Conservation (phyloP, 1,284 basidiomycete species). For the Cryptococcus amylolentus region DNA sequence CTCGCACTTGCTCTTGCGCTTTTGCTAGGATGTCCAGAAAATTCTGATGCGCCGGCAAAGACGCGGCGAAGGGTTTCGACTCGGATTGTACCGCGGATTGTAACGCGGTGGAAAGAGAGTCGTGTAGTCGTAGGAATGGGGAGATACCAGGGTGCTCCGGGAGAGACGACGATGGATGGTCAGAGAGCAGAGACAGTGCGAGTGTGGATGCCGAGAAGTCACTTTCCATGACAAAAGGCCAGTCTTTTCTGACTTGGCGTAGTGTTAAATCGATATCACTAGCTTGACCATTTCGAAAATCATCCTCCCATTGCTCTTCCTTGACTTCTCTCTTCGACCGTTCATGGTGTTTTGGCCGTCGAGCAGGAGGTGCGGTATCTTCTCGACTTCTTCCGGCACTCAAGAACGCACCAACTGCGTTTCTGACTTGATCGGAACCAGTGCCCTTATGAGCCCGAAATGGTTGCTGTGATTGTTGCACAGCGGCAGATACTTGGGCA, state of each 20-base stretch:
- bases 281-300: slow-evolving; percentile 37
- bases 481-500: slow-evolving; percentile 27
- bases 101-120: slow-evolving; percentile 38
- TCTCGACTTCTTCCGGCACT: slow-evolving; percentile 20
- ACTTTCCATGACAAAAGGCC: slow-evolving; percentile 80
- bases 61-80: slow-evolving; percentile 86
- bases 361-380: slow-evolving; percentile 8
- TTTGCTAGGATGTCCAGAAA: slow-evolving; percentile 66
- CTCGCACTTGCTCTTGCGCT: slow-evolving; percentile 68
- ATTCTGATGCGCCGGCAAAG: slow-evolving; percentile 79
- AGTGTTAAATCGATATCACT: slow-evolving; percentile 59
- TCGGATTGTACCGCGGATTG: slow-evolving; percentile 60
- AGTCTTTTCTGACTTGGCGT: slow-evolving; percentile 78
- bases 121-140: slow-evolving; percentile 39
- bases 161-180: slow-evolving; percentile 54
- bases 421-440: slow-evolving; percentile 28
- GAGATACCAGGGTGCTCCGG: slow-evolving; percentile 31
- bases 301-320: slow-evolving; percentile 26
- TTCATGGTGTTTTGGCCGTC: slow-evolving; percentile 23
- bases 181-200: slow-evolving; percentile 77
- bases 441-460: slow-evolving; percentile 15
- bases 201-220: slow-evolving; percentile 91
- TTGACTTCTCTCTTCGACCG: slow-evolving; percentile 15
- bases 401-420: slow-evolving; percentile 45
- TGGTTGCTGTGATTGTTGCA: slow-evolving; percentile 20